Evolutionary conservation across 176 grass and related monocot species (phyloP).

Genomic region (Bromus sterilis): DNA sequence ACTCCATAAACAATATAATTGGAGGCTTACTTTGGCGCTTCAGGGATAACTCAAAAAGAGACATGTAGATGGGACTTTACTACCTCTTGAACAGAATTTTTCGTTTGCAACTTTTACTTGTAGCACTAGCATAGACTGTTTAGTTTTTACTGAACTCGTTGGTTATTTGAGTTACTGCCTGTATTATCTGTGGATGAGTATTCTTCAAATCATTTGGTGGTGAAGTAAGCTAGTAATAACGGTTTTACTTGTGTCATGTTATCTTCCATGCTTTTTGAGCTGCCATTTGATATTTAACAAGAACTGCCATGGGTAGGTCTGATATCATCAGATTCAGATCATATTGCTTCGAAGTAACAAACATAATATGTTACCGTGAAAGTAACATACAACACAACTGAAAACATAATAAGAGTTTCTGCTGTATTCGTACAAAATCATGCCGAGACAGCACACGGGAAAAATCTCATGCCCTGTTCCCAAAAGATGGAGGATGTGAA

Average conservation of each 20-base stretch:
- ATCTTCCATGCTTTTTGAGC: background rate
- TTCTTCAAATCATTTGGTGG: background rate
- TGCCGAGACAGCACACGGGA: background rate
- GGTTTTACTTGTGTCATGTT: background rate
- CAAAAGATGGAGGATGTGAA: background rate
- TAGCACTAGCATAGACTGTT: background rate
- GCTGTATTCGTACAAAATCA: background rate
- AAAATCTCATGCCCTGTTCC: background rate
- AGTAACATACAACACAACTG: background rate
- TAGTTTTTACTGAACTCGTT: background rate
- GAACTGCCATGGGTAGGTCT: background rate
- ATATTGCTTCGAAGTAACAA: background rate
- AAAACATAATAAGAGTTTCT: background rate
- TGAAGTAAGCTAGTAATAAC: background rate
- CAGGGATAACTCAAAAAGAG: conserved; percentile 5
- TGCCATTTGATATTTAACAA: background rate
- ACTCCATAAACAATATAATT: conserved; percentile 87
- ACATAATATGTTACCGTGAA: background rate
- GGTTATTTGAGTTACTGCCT: background rate
- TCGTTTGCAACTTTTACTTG: background rate
- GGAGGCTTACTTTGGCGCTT: conserved; percentile 67
- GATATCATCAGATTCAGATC: background rate
- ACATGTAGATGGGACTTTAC: background rate
- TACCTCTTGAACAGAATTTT: background rate
- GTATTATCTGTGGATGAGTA: background rate